A percentile compares a stretch with the other conserved stretches of the same genome.
Conservation (phyloP, 768 basidiomycete species). For the Pleurotus ostreatus region DNA sequence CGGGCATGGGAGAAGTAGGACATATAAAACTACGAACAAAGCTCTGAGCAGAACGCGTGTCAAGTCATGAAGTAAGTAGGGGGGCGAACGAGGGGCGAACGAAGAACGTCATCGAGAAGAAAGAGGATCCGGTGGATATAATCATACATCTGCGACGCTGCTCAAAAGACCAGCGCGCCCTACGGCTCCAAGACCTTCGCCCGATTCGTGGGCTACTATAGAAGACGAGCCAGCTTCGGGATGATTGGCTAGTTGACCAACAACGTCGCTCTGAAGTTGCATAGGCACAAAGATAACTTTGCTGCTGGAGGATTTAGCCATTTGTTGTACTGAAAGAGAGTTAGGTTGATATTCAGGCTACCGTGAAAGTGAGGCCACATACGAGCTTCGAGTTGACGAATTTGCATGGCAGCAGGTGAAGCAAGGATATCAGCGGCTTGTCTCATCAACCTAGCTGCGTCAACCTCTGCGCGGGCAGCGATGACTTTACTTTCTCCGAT, state of each 20-base stretch:
- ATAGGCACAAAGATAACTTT: slow-evolving; percentile 96
- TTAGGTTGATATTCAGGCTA: not conserved
- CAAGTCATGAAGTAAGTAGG: too few species aligned
- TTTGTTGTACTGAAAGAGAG: slow-evolving; percentile 65
- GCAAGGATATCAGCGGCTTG: slow-evolving; percentile 95
- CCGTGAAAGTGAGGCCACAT: slow-evolving; percentile 18
- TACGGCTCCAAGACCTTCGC: slow-evolving; percentile 35
- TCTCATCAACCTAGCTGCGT: slow-evolving; percentile 91
- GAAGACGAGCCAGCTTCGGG: too few species aligned
- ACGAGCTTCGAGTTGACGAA: slow-evolving; percentile 89
- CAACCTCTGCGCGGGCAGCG: slow-evolving; percentile 93
- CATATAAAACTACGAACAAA: too few species aligned
- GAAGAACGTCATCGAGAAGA: too few species aligned
- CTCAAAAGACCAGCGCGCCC: slow-evolving; percentile 51
- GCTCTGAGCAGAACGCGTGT: too few species aligned
- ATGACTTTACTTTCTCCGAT: slow-evolving; percentile 97
- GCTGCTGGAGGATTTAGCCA: slow-evolving; percentile 85
- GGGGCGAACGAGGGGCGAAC: too few species aligned
- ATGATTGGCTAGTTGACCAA: slow-evolving; percentile 39
- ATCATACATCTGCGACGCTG: slow-evolving; percentile 43
- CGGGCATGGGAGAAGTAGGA: too few species aligned
- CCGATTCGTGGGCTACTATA: slow-evolving; percentile 30
- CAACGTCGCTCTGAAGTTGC: slow-evolving; percentile 78
- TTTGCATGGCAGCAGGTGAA: slow-evolving; percentile 96
- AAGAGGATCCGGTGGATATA: too few species aligned